Conservation (phyloP, 192 early-diverging fungal species). For the Backusella circina region DNA sequence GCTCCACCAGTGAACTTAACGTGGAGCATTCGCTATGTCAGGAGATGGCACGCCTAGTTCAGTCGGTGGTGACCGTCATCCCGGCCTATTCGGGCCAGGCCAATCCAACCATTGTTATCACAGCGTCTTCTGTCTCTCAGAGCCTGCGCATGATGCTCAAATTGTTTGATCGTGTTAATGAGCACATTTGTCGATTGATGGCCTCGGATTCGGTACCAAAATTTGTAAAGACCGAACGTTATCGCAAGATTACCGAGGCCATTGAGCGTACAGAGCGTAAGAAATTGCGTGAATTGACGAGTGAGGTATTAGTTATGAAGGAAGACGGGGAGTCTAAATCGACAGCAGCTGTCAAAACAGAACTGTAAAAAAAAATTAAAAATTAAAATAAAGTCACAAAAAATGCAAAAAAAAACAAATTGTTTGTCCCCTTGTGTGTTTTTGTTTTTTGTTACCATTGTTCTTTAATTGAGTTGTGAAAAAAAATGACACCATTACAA, state of each 20-base stretch:
- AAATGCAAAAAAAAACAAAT: neutral
- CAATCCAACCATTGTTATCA: conserved; percentile 18
- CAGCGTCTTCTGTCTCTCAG: conserved; percentile 27
- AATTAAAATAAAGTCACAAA: conserved; percentile 6
- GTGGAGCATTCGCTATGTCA: conserved; percentile 48
- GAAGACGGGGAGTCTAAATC: neutral
- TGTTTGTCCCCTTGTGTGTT: neutral
- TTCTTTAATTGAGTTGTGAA: neutral
- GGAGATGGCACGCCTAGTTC: conserved; percentile 44
- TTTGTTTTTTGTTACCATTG: neutral
- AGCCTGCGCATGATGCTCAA: conserved; percentile 27
- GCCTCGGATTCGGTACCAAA: conserved; percentile 75
- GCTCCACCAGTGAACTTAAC: conserved; percentile 47
- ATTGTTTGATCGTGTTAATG: conserved; percentile 59
- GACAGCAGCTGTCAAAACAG: neutral
- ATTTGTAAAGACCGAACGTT: conserved; percentile 53
- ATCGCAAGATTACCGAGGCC: conserved; percentile 3
- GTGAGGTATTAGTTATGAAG: neutral
- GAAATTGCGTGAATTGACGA: conserved; percentile 1
- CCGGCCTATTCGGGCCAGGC: conserved; percentile 20
- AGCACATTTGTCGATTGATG: conserved; percentile 71
- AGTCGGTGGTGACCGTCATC: conserved; percentile 41
- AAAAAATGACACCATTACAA: conserved; percentile 1
- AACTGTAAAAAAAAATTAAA: neutral
- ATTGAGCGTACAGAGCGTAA: conserved; percentile 5